Conservation (phyloP, 805 yeast species). For the Yueomyces sinensis region DNA sequence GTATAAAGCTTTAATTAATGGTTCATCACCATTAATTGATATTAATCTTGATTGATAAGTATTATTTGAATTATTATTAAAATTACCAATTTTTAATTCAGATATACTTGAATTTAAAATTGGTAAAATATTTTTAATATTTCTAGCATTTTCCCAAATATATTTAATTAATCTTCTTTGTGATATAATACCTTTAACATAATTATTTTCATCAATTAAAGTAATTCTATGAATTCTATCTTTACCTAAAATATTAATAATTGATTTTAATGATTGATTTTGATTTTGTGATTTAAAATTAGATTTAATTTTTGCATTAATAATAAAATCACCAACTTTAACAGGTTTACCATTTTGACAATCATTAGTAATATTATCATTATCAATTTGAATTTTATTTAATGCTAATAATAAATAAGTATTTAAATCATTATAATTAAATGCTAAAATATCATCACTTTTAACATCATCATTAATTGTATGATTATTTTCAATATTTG, state of each 20-base stretch:
- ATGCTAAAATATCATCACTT: conserved; percentile 52
- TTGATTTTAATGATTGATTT: conserved; percentile 44
- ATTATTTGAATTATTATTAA: conserved; percentile 16
- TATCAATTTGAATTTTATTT: conserved; percentile 41
- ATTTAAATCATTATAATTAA: conserved; percentile 83
- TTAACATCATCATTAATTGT: conserved; percentile 38
- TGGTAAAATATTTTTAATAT: conserved; percentile 70
- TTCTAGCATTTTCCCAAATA: conserved; percentile 84
- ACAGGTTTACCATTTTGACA: conserved; percentile 81
- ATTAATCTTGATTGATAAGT: conserved; percentile 38
- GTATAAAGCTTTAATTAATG: conserved; percentile 69
- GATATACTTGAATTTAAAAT: conserved; percentile 52
- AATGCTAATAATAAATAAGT: conserved; percentile 72
- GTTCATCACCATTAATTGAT: conserved; percentile 73
- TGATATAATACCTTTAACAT: conserved; percentile 70
- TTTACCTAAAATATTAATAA: conserved; percentile 72
- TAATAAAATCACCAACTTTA: conserved; percentile 75
- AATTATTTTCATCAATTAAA: conserved; percentile 40
- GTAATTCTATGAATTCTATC: conserved; percentile 95
- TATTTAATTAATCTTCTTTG: conserved; percentile 78
- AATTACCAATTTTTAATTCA: conserved; percentile 64
- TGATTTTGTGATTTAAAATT: conserved; percentile 50
- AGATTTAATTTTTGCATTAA: neutral
- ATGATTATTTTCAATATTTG: conserved; percentile 11
- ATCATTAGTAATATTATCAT: conserved; percentile 24